Evolutionary conservation across 805 yeast species (phyloP).

Genomic region (Brettanomyces sp.): DNA sequence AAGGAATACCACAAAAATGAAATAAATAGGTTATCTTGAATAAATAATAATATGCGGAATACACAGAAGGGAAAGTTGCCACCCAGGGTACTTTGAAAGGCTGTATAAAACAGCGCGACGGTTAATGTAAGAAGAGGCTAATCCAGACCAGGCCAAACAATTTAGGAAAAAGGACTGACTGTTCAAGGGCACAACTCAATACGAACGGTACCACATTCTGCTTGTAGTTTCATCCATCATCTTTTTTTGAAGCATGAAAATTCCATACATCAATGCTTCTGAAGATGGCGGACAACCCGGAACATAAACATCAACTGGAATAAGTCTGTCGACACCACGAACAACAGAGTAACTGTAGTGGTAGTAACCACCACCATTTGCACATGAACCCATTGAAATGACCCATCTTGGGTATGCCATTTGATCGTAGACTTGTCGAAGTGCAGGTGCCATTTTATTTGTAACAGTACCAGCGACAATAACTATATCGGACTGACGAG

Average conservation of each 20-base stretch:
- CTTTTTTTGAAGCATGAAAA: constrained; percentile 82
- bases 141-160: too few relatives aligned
- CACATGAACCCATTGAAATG: constrained; percentile 89
- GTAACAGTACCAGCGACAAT: constrained; percentile 89
- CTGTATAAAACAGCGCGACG: too few relatives aligned
- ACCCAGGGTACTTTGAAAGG: neutral
- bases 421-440: constrained; percentile 88
- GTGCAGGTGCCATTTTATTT: constrained; percentile 88
- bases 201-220: constrained; percentile 74
- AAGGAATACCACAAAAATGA: neutral
- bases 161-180: too few relatives aligned
- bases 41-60: neutral
- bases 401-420: constrained; percentile 96
- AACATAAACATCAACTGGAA: constrained; percentile 84
- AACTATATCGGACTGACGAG: constrained; percentile 87
- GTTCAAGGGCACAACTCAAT: constrained; percentile 8
- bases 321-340: constrained; percentile 80
- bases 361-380: constrained; percentile 90
- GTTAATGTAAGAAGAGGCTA: too few relatives aligned
- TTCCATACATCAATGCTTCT: constrained; percentile 86
- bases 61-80: too few relatives aligned
- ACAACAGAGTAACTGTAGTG: constrained; percentile 85
- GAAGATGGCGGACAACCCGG: constrained; percentile 93
- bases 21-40: neutral
- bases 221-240: constrained; percentile 76